phyloP scores from a whole-genome alignment of 441 rosid genomes.

The Adansonia madagascariensis region DNA sequence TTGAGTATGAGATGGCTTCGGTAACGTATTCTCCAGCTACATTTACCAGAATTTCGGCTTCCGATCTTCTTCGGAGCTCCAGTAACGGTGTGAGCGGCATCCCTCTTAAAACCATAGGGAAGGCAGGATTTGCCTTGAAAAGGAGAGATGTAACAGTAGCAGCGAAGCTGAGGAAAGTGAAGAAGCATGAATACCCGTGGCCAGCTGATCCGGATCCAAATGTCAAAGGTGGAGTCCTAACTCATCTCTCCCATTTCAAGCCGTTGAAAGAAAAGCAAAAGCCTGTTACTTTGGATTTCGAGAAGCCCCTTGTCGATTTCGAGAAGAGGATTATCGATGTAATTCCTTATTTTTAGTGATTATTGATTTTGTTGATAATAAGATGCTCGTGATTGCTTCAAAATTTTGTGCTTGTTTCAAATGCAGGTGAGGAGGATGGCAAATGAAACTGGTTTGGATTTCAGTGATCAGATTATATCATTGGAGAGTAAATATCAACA shows the following conservation, averaged over 20 bases:
- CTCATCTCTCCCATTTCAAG: slow-evolving; percentile 80
- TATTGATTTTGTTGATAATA: slow-evolving; percentile 7
- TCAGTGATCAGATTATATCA: slow-evolving; percentile 74
- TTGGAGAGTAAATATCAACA: slow-evolving; percentile 80
- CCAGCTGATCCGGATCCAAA: slow-evolving; percentile 86
- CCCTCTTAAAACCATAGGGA: slow-evolving; percentile 60
- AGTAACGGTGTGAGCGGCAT: slow-evolving; percentile 53
- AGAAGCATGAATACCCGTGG: slow-evolving; percentile 91
- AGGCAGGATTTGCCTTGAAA: slow-evolving; percentile 40
- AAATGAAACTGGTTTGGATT: slow-evolving; percentile 82
- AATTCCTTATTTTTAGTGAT: slow-evolving; percentile 22
- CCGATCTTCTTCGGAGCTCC: slow-evolving; percentile 83
- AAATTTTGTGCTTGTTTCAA: slow-evolving; percentile 28
- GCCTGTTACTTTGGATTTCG: slow-evolving; percentile 84
- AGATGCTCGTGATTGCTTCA: slow-evolving; percentile 11
- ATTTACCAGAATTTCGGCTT: slow-evolving; percentile 57
- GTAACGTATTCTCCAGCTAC: slow-evolving; percentile 55
- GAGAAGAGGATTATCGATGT: slow-evolving; percentile 88
- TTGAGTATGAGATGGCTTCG: slow-evolving; percentile 56
- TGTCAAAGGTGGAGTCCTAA: slow-evolving; percentile 81
- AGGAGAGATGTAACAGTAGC: slow-evolving; percentile 43
- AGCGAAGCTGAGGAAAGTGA: slow-evolving; percentile 73
- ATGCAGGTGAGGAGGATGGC: slow-evolving; percentile 95
- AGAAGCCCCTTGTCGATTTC: slow-evolving; percentile 77
- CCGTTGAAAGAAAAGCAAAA: slow-evolving; percentile 74